These are phyloP conservation scores for Skeletonema menzelii DNA, from an alignment of 108 stramenopile genomes.

Conservation along the genomic window DNA sequence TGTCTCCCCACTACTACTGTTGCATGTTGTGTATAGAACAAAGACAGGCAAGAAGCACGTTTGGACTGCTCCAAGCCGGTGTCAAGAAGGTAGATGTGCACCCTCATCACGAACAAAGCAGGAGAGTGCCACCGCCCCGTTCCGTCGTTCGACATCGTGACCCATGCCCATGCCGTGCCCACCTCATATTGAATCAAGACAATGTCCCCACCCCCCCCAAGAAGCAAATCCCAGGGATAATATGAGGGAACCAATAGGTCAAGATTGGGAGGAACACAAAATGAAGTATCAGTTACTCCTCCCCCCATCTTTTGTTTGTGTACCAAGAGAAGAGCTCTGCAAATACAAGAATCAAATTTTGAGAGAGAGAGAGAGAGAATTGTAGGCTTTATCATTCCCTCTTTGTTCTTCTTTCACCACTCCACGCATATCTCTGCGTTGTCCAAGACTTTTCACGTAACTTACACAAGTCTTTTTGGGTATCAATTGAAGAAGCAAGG, in stretches of 20 bases:
- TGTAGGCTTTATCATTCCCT: neutral
- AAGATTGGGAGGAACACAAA: neutral
- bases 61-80: no score
- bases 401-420: neutral
- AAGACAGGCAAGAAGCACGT: no score
- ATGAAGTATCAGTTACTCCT: neutral
- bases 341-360: neutral
- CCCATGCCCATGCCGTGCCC: neutral
- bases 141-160: neutral
- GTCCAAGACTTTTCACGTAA: neutral
- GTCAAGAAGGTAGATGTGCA: neutral
- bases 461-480: neutral
- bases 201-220: neutral
- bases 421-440: neutral
- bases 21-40: no score
- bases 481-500: neutral
- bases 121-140: neutral
- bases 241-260: neutral
- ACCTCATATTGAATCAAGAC: neutral
- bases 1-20: no score
- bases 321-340: neutral
- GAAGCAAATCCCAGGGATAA: neutral
- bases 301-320: neutral
- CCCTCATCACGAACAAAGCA: neutral
- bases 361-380: neutral